phyloP scores from a whole-genome alignment of 2,329 filamentous ascomycete genomes.

The Neofusicoccum ribis region DNA sequence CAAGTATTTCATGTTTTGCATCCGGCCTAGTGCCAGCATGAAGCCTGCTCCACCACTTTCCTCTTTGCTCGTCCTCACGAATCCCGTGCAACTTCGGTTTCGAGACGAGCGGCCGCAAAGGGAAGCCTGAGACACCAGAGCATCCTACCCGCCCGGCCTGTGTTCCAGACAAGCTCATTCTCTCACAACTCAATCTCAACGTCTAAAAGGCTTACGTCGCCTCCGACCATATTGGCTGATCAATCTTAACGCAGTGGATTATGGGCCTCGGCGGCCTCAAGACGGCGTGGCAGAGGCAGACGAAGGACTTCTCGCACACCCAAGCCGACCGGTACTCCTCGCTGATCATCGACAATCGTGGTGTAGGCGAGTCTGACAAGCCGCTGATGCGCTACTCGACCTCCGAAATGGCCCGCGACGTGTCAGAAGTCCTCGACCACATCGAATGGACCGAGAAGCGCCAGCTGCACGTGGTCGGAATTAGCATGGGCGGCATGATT shows the following conservation, averaged over 20 bases:
- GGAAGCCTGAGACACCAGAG: conserved; percentile 8
- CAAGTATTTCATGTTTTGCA: conserved; percentile 7
- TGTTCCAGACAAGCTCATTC: conserved; percentile 18
- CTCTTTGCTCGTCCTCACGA: conserved; percentile 11
- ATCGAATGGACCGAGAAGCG: conserved; percentile 65
- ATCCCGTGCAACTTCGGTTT: conserved; percentile 12
- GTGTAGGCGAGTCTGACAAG: conserved; percentile 78
- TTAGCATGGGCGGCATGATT: conserved; percentile 91
- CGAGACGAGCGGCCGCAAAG: neutral
- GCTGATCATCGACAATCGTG: conserved; percentile 80
- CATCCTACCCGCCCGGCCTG: neutral
- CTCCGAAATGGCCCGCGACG: conserved; percentile 79
- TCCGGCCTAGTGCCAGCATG: neutral
- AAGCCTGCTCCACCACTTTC: conserved; percentile 22
- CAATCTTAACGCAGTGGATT: conserved; percentile 59
- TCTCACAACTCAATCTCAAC: conserved; percentile 15
- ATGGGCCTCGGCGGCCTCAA: conserved; percentile 74
- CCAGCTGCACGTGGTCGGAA: conserved; percentile 69
- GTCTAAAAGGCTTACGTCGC: conserved; percentile 10
- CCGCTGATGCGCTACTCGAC: conserved; percentile 78
- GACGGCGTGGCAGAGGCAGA: conserved; percentile 79
- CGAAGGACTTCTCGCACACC: conserved; percentile 76
- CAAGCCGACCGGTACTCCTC: conserved; percentile 67
- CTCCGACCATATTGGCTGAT: neutral
- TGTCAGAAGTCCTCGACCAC: conserved; percentile 67